Evolutionary conservation across 2,329 filamentous ascomycete species (phyloP), one percentile per base, ranked within the genome.

Genomic region (Cladorrhinum sp.): DNA sequence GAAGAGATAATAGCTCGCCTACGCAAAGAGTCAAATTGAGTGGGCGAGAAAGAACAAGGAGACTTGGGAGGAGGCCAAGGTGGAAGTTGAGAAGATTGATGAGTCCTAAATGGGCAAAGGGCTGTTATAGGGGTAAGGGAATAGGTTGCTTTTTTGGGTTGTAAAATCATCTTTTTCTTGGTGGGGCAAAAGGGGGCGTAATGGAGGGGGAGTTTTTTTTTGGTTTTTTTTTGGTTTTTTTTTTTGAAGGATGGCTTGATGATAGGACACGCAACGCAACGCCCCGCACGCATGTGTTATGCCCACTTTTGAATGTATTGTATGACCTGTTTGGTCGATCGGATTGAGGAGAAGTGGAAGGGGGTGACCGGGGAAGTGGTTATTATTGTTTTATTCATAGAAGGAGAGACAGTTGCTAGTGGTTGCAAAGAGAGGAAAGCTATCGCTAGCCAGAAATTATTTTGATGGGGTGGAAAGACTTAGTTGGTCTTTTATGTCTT

Each of bases 21-120:
- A 96, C 75, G 93, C 93, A 12, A 91, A 90, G 74, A 93, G 90
- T 74, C 93, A 97, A 72, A 87, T 97, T 62, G 91, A 96, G 73
- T 97, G 93, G 93, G 93, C 93, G 2, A 90, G 88, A 75, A 93
- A 93, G 74, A 93, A 90, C 74, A 86, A 93, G 72, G 91, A 93
- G 69, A 92, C 92, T 6, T 97, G 93, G 93, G 90, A 93, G 70
- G 93, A 96, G 72, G 93, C 93, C 1, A 89, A 88, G 68, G 85
- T 85, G 2, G 93, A 97, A 74, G 90, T 96, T 61, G 85, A 89
- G 65, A 96, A 96, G 81, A 96, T 97, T 74, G 88, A 90, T 62
- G 82, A 85, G 70, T 79, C 75, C 53, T 85, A 75, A 58, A 12
- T 10, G 32, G 32, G 9, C 3, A 36, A 9, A 36, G 32, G 16